These are phyloP conservation scores for Penicillium subrubescens DNA, from an alignment of 495 filamentous ascomycete species.

Conservation along the genomic window DNA sequence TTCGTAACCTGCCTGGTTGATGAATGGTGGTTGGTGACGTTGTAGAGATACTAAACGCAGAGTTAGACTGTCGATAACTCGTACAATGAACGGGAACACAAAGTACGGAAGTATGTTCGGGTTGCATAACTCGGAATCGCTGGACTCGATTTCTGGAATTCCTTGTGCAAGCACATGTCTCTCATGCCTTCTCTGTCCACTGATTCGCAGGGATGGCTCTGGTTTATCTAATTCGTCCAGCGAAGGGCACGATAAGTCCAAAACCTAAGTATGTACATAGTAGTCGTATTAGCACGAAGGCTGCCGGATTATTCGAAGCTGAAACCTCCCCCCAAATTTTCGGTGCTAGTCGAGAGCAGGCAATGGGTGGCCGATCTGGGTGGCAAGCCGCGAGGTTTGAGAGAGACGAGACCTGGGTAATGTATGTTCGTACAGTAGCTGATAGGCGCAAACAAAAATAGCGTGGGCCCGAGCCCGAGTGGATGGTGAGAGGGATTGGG, in stretches of 20 bases:
- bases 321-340: not conserved
- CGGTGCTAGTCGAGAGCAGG: not conserved
- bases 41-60: not conserved
- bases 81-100: not conserved
- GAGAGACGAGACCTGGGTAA: not conserved
- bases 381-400: not conserved
- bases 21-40: not conserved
- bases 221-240: not conserved
- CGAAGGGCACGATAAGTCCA: not conserved
- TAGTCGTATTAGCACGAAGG: not conserved
- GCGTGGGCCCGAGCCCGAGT: not conserved
- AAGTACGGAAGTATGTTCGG: not conserved
- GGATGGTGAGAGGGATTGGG: not conserved
- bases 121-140: not conserved
- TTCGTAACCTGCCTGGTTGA: not conserved
- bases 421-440: too few relatives aligned
- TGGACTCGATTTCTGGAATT: not conserved
- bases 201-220: not conserved
- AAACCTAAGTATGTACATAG: not conserved
- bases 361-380: constrained; percentile 2
- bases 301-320: not conserved
- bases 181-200: not conserved
- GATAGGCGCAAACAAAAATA: not conserved
- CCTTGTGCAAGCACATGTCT: constrained; percentile 9
- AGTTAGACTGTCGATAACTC: not conserved